phyloP scores from a whole-genome alignment of 371 early-diverging fungal species.

The Mucor irregularis region DNA sequence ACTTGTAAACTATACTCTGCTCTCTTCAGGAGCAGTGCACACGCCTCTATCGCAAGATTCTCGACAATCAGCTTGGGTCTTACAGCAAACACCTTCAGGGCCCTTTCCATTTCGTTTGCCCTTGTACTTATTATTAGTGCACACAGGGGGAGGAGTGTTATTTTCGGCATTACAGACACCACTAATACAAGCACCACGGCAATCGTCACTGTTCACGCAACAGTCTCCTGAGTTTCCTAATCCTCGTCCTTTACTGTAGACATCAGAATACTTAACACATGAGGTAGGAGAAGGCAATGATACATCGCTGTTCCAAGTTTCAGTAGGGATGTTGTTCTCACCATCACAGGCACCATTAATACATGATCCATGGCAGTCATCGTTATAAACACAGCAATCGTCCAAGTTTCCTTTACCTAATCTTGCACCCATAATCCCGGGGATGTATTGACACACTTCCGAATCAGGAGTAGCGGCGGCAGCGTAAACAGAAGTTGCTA shows the following conservation, averaged over 20 bases:
- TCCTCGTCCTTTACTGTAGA: conserved; percentile 2
- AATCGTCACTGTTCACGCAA: conserved; percentile 12
- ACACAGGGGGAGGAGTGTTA: not conserved
- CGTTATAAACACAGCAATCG: not conserved
- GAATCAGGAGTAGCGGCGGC: not conserved
- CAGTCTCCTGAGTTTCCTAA: conserved; percentile 3
- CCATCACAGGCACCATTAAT: conserved; percentile 14
- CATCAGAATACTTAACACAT: too few relatives aligned
- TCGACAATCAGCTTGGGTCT: conserved; percentile 7
- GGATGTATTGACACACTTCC: not conserved
- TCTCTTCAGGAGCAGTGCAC: conserved; percentile 6
- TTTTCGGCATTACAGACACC: conserved; percentile 9
- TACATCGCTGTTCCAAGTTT: too few relatives aligned
- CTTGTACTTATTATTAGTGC: conserved; percentile 2
- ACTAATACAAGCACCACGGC: conserved; percentile 15
- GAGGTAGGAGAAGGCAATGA: too few relatives aligned
- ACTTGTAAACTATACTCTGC: too few relatives aligned
- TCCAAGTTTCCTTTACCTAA: conserved; percentile 9
- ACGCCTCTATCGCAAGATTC: conserved; percentile 16
- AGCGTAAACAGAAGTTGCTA: not conserved
- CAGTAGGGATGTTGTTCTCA: not conserved
- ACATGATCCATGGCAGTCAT: conserved; percentile 17
- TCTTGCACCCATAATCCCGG: not conserved
- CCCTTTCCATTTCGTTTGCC: conserved; percentile 17
- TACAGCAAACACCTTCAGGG: not conserved